Conservation (phyloP, 805 yeast genomes). For the Metschnikowia baotianmanensis region DNA sequence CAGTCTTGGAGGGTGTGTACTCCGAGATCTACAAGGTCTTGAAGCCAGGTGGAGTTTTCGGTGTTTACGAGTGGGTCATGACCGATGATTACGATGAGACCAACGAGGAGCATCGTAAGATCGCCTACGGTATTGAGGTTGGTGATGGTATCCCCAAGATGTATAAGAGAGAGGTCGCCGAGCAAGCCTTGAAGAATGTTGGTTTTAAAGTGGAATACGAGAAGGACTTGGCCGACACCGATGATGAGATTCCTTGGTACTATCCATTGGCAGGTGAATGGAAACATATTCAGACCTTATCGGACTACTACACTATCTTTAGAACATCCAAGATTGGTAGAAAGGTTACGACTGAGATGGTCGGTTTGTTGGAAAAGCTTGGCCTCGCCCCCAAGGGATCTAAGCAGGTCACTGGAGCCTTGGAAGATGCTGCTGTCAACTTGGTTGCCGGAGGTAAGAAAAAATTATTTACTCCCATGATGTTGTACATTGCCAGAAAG, state of each 20-base stretch:
- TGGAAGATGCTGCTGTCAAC: conserved; percentile 96
- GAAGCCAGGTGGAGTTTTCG: conserved; percentile 97
- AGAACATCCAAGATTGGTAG: conserved; percentile 90
- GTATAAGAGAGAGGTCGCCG: conserved; percentile 84
- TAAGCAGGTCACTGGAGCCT: conserved; percentile 82
- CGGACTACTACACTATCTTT: conserved; percentile 78
- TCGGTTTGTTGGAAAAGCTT: conserved; percentile 76
- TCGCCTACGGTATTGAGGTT: conserved; percentile 94
- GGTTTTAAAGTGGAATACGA: conserved; percentile 81
- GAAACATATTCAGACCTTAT: conserved; percentile 75
- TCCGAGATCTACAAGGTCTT: conserved; percentile 90
- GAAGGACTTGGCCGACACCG: conserved; percentile 77
- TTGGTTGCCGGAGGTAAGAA: conserved; percentile 90
- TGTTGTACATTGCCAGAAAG: conserved; percentile 85
- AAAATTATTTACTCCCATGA: conserved; percentile 95
- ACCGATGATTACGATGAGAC: conserved; percentile 87
- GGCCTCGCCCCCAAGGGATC: conserved; percentile 93
- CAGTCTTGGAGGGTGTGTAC: conserved; percentile 92
- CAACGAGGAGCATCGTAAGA: conserved; percentile 86
- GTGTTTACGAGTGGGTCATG: conserved; percentile 99
- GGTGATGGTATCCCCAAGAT: conserved; percentile 99
- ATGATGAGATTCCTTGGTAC: conserved; percentile 94
- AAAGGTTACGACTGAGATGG: conserved; percentile 73
- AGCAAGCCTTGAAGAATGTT: conserved; percentile 75
- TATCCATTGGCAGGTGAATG: conserved; percentile 95